Evolutionary conservation across 2,329 filamentous ascomycete species (phyloP).

Genomic region (Lasiodiplodia sp.): DNA sequence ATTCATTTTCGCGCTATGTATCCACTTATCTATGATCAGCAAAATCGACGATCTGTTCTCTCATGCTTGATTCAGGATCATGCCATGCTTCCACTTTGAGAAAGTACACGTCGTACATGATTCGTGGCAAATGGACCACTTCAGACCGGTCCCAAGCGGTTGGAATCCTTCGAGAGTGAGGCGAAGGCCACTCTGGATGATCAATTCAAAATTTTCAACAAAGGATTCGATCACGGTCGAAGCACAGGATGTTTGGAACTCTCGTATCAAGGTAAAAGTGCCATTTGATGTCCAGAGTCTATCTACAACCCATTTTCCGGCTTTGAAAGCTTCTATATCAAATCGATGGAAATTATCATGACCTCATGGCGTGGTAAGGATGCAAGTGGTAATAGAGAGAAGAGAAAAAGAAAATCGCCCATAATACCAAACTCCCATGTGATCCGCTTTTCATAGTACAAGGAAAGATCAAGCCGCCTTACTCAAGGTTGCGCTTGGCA

Average conservation of each 20-base stretch:
- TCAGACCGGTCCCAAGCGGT: background rate
- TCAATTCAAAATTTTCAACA: background rate
- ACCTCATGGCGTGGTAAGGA: slow-evolving; percentile 19
- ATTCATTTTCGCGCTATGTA: background rate
- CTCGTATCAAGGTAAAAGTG: slow-evolving; percentile 1
- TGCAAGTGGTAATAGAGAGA: slow-evolving; percentile 16
- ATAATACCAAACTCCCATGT: slow-evolving; percentile 10
- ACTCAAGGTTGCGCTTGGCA: slow-evolving; percentile 68
- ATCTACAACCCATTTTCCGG: slow-evolving; percentile 27
- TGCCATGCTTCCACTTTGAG: background rate
- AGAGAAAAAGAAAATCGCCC: background rate
- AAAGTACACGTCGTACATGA: background rate
- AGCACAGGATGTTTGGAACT: background rate
- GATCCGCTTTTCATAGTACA: slow-evolving; percentile 20
- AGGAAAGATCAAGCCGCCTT: background rate
- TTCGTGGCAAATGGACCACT: background rate
- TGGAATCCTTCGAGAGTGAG: background rate
- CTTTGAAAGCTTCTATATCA: slow-evolving; percentile 20
- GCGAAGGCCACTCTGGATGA: background rate
- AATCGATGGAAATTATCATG: slow-evolving; percentile 14
- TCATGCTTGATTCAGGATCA: background rate
- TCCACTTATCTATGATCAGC: background rate
- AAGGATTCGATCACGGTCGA: background rate
- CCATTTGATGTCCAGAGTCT: slow-evolving; percentile 18
- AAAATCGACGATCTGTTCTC: background rate